Percentiles rank a stretch among this genome's conserved stretches.
These are phyloP conservation scores for Adansonia madagascariensis DNA, from an alignment of 441 rosid genomes.

Conservation along the genomic window DNA sequence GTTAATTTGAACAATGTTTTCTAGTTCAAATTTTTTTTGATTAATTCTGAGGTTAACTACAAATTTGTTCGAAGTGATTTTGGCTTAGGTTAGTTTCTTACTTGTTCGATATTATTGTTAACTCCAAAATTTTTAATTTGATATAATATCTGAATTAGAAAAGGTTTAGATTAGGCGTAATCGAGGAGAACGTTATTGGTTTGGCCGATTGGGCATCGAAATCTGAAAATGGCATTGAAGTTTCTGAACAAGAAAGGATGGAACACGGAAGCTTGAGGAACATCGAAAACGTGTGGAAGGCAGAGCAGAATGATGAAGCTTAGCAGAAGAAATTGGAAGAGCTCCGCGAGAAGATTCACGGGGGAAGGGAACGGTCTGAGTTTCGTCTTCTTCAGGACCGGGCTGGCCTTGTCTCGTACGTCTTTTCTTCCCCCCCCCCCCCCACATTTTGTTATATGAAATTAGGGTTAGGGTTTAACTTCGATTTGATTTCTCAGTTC, in stretches of 20 bases:
- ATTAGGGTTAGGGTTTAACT: slow-evolving; percentile 15
- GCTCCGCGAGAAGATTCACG: slow-evolving; percentile 84
- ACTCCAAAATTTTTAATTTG: background rate
- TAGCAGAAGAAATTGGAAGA: slow-evolving; percentile 93
- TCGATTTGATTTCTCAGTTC: slow-evolving; percentile 2
- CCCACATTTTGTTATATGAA: background rate
- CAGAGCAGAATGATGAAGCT: slow-evolving; percentile 88
- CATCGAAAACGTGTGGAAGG: slow-evolving; percentile 93
- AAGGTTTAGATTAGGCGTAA: background rate
- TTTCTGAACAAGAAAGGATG: slow-evolving; percentile 97
- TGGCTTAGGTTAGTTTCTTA: background rate
- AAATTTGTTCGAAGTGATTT: background rate
- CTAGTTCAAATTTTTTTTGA: background rate
- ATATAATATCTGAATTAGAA: background rate
- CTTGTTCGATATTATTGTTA: background rate
- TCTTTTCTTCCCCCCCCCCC: background rate
- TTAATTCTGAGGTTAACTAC: background rate
- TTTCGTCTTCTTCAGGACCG: slow-evolving; percentile 88
- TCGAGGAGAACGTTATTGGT: background rate
- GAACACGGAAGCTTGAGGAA: slow-evolving; percentile 97
- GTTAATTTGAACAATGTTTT: background rate
- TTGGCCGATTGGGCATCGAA: background rate
- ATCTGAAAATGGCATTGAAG: slow-evolving; percentile 74
- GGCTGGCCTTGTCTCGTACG: slow-evolving; percentile 89
- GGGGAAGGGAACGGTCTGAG: slow-evolving; percentile 80